These are phyloP conservation scores for Penicillium sp. DNA, from an alignment of 2,329 filamentous ascomycete genomes.

Conservation along the genomic window DNA sequence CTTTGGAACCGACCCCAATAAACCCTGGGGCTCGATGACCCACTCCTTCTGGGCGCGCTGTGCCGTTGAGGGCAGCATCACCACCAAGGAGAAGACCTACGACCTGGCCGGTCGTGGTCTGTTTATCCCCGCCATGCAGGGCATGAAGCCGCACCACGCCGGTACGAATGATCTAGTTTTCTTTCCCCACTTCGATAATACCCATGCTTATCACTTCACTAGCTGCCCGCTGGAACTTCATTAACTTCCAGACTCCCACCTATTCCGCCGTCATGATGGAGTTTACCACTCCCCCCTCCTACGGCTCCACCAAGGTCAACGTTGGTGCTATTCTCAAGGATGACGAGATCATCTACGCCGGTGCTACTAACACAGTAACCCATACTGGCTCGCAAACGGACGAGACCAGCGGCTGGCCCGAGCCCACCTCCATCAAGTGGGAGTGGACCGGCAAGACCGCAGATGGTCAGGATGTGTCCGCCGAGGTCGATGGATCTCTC, in stretches of 20 bases:
- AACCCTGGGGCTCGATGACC: constrained; percentile 90
- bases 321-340: constrained; percentile 83
- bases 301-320: constrained; percentile 79
- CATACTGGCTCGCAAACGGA: constrained; percentile 74
- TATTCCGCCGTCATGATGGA: constrained; percentile 94
- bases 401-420: constrained; percentile 81
- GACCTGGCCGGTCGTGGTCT: constrained; percentile 79
- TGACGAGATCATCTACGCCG: constrained; percentile 74
- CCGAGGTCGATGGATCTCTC: constrained; percentile 67
- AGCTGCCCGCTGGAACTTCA: constrained; percentile 90
- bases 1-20: constrained; percentile 80
- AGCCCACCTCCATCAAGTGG: constrained; percentile 73
- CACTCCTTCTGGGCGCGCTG: constrained; percentile 95
- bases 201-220: neutral
- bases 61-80: constrained; percentile 76
- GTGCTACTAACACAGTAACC: constrained; percentile 62
- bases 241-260: constrained; percentile 82
- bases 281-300: constrained; percentile 89
- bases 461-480: constrained; percentile 72
- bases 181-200: neutral
- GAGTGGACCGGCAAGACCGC: constrained; percentile 76
- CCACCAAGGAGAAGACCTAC: constrained; percentile 76
- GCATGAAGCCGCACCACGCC: constrained; percentile 98
- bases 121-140: constrained; percentile 84
- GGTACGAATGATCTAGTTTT: constrained; percentile 49